phyloP scores from a whole-genome alignment of 1,284 basidiomycete species.

The Microbotryum violaceum region DNA sequence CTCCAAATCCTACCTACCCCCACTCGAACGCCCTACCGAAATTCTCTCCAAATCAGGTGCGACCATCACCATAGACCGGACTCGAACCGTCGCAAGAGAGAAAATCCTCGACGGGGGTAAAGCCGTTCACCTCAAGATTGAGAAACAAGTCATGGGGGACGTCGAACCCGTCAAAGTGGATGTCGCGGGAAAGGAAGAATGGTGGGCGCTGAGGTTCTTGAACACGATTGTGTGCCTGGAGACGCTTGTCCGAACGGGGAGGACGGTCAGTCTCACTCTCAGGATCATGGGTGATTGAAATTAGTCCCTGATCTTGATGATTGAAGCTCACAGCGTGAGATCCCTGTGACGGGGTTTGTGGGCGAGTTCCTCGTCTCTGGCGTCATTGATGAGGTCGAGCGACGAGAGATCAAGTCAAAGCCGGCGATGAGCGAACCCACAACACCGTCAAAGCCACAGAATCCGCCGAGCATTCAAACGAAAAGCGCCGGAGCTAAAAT shows the following conservation, averaged over 20 bases:
- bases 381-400: slow-evolving; percentile 34
- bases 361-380: slow-evolving; percentile 30
- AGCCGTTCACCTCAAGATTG: slow-evolving; percentile 28
- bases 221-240: slow-evolving; percentile 30
- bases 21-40: slow-evolving; percentile 10
- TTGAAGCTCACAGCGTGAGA: slow-evolving; percentile 8
- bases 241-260: slow-evolving; percentile 21
- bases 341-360: slow-evolving; percentile 31
- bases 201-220: slow-evolving; percentile 31
- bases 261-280: slow-evolving; percentile 12
- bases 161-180: slow-evolving; percentile 25
- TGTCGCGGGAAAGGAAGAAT: slow-evolving; percentile 24
- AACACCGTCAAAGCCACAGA: background rate
- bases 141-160: slow-evolving; percentile 31
- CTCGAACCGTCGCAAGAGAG: slow-evolving; percentile 26
- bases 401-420: slow-evolving; percentile 14
- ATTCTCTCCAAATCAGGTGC: slow-evolving; percentile 9
- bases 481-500: background rate
- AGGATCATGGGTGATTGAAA: background rate
- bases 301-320: background rate
- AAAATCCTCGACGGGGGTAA: slow-evolving; percentile 26
- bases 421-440: slow-evolving; percentile 1
- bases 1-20: slow-evolving; percentile 17
- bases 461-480: slow-evolving; percentile 8
- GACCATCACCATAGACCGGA: slow-evolving; percentile 18